Conservation (phyloP, 345 rosid genomes). For the Lenwebbia sp. region DNA sequence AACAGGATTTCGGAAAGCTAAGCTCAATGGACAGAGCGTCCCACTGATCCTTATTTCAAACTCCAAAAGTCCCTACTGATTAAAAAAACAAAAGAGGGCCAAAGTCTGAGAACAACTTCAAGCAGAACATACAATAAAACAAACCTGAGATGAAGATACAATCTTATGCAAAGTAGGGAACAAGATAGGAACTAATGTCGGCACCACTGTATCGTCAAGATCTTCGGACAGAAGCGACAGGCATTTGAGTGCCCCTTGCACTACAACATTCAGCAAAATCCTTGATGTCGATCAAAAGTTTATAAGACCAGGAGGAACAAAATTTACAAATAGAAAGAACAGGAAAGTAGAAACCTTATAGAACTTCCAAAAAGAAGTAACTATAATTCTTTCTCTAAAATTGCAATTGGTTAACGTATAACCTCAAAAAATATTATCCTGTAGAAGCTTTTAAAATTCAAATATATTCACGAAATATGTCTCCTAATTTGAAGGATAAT, state of each 20-base stretch:
- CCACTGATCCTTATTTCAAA: background rate
- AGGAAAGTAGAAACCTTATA: background rate
- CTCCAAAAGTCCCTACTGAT: background rate
- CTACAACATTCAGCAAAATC: slow-evolving; percentile 26
- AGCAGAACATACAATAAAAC: slow-evolving; percentile 3
- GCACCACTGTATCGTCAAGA: slow-evolving; percentile 75
- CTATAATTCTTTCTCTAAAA: background rate
- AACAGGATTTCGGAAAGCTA: background rate
- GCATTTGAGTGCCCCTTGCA: slow-evolving; percentile 84
- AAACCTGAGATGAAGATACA: slow-evolving; percentile 77
- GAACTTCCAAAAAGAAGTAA: background rate
- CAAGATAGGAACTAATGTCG: slow-evolving; percentile 56
- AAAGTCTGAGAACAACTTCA: background rate
- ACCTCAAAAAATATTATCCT: background rate
- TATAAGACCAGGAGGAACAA: background rate
- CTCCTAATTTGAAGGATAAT: background rate
- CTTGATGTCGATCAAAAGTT: background rate
- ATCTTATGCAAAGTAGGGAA: slow-evolving; percentile 74
- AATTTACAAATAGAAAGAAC: background rate
- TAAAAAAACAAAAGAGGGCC: background rate
- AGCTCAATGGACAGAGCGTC: background rate
- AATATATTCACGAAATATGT: background rate
- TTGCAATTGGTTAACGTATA: background rate
- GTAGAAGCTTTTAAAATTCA: background rate
- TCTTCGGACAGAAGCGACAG: slow-evolving; percentile 77